Conservation (phyloP, 2,329 filamentous ascomycete genomes). For the Alternaria alternata region DNA sequence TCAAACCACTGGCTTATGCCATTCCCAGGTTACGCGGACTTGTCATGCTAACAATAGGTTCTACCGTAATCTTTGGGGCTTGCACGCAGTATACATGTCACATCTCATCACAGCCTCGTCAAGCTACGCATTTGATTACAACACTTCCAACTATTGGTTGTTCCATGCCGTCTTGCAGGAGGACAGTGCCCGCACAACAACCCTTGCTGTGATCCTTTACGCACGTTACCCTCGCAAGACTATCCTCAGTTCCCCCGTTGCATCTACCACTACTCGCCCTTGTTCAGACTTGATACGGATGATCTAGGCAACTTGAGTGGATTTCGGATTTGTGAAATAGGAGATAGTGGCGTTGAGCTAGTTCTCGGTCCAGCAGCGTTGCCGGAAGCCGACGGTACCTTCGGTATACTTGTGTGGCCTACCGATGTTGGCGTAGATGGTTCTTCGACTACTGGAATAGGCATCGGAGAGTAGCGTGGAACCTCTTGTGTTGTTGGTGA, state of each 20-base stretch:
- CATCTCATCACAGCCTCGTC: not conserved
- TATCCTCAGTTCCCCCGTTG: slow-evolving; percentile 1
- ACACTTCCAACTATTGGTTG: not conserved
- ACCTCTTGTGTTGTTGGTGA: not conserved
- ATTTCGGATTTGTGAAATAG: not conserved
- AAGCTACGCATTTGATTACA: not conserved
- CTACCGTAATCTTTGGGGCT: not conserved
- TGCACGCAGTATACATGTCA: not conserved
- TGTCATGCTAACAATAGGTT: not conserved
- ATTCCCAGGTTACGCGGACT: not conserved
- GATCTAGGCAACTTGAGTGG: slow-evolving; percentile 12
- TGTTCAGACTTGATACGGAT: slow-evolving; percentile 19
- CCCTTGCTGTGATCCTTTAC: slow-evolving; percentile 2
- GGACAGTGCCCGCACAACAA: not conserved
- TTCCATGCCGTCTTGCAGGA: slow-evolving; percentile 1
- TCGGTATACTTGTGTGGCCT: not conserved
- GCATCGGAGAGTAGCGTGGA: slow-evolving; percentile 8
- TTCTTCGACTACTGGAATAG: slow-evolving; percentile 7
- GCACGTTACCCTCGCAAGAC: slow-evolving; percentile 8
- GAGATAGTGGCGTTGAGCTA: slow-evolving; percentile 1
- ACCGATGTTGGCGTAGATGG: not conserved
- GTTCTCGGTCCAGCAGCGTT: not conserved
- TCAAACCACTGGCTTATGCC: slow-evolving; percentile 1
- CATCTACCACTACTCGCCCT: slow-evolving; percentile 5
- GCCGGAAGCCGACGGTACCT: slow-evolving; percentile 2